These are phyloP conservation scores for Huntiella bhutanensis DNA, from an alignment of 2,329 filamentous ascomycete species.

Conservation along the genomic window DNA sequence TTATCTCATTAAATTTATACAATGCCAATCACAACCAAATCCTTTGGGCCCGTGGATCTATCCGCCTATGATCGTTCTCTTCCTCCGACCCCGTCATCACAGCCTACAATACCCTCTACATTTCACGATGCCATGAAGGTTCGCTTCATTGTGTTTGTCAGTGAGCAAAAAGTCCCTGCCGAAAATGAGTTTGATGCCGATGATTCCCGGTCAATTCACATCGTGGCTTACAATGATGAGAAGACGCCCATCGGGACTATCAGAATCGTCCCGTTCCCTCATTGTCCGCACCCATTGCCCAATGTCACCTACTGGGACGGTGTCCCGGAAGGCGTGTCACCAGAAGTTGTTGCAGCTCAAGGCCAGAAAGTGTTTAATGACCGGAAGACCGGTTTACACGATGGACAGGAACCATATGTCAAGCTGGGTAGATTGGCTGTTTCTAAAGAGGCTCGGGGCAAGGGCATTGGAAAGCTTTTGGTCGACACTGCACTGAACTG, in stretches of 20 bases:
- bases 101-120: constrained; percentile 29
- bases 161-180: constrained; percentile 37
- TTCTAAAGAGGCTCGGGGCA: constrained; percentile 42
- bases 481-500: constrained; percentile 51
- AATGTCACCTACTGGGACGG: constrained; percentile 31
- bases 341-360: constrained; percentile 5
- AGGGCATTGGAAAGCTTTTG: constrained; percentile 44
- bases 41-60: constrained; percentile 2
- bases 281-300: constrained; percentile 40
- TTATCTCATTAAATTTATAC: background rate
- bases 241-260: constrained; percentile 49
- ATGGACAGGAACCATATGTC: constrained; percentile 55
- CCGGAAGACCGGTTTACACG: constrained; percentile 31
- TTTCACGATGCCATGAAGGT: constrained; percentile 49
- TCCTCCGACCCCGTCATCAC: constrained; percentile 14
- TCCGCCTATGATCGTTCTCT: constrained; percentile 1
- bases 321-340: constrained; percentile 18
- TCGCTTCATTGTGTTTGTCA: constrained; percentile 40
- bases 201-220: constrained; percentile 64
- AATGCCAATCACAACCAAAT: background rate
- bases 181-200: constrained; percentile 66
- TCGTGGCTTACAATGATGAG: constrained; percentile 49
- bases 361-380: constrained; percentile 18
- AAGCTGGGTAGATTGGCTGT: constrained; percentile 69
- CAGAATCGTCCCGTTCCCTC: constrained; percentile 65